Percentiles rank a stretch among this genome's conserved stretches.
Conservation (phyloP, 148 eudicot genomes). For the Talinum fruticosum region DNA sequence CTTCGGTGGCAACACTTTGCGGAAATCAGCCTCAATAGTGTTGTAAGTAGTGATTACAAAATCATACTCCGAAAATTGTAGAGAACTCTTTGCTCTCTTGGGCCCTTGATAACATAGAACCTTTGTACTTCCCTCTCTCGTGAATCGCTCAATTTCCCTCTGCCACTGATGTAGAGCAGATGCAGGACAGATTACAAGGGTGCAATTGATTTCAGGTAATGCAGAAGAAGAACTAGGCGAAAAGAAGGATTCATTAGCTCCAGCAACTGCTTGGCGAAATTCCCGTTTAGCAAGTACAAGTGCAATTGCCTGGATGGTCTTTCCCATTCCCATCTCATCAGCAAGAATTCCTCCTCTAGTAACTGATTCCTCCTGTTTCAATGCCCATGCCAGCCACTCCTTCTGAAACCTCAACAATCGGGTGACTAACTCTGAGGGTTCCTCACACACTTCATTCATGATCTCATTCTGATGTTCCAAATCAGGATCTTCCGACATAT, state of each 20-base stretch:
- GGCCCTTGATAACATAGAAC: conserved; percentile 82
- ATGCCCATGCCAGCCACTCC: conserved; percentile 95
- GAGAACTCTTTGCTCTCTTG: conserved; percentile 52
- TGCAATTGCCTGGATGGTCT: conserved; percentile 89
- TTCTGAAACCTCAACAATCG: conserved; percentile 85
- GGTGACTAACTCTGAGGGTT: conserved; percentile 59
- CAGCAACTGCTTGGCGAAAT: conserved; percentile 32
- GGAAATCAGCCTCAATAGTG: conserved; percentile 74
- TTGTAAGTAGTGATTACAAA: conserved; percentile 88
- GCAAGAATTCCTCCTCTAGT: conserved; percentile 92
- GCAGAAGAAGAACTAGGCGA: conserved; percentile 36
- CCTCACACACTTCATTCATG: conserved; percentile 49
- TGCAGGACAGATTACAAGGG: conserved; percentile 86
- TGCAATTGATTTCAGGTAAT: conserved; percentile 53
- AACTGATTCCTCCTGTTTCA: conserved; percentile 76
- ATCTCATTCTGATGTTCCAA: conserved; percentile 46
- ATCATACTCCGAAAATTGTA: conserved; percentile 60
- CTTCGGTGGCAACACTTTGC: conserved; percentile 81
- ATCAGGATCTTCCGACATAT: conserved; percentile 38
- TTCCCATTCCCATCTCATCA: conserved; percentile 99
- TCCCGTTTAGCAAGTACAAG: conserved; percentile 88
- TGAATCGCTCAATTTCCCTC: conserved; percentile 71
- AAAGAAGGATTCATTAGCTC: conserved; percentile 24
- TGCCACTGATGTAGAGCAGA: conserved; percentile 84
- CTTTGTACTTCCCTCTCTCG: conserved; percentile 69